Conservation (phyloP, 164 flowering plant species). For the Magnolia kwangsiensis region DNA sequence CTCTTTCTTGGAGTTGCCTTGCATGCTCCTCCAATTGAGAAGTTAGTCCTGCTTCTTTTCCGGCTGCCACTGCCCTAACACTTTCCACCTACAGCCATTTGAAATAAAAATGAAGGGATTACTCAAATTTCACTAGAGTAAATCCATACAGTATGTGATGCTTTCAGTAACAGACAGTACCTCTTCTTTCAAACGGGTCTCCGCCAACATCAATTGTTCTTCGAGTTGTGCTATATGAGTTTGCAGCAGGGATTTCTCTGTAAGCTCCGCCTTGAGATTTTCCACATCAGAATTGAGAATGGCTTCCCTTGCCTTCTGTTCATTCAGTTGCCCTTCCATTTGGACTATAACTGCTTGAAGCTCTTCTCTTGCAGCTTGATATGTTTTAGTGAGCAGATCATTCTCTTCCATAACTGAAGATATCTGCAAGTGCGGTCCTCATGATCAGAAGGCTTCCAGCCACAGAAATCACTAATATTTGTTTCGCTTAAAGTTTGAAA, state of each 20-base stretch:
- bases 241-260: constrained; percentile 49
- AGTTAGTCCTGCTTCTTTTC: constrained; percentile 37
- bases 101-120: neutral
- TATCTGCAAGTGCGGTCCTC: constrained; percentile 43
- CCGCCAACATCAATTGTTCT: constrained; percentile 37
- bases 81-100: constrained; percentile 38
- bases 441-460: neutral
- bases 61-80: constrained; percentile 32
- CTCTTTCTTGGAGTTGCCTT: constrained; percentile 32
- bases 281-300: constrained; percentile 45
- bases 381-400: constrained; percentile 46
- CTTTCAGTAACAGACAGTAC: constrained; percentile 23
- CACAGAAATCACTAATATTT: neutral
- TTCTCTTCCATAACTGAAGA: constrained; percentile 76
- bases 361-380: constrained; percentile 56
- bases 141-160: neutral
- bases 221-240: constrained; percentile 54
- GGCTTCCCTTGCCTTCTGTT: constrained; percentile 41
- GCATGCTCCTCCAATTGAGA: constrained; percentile 41
- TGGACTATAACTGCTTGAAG: constrained; percentile 48
- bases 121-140: too few relatives aligned
- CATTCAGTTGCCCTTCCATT: constrained; percentile 57
- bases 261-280: constrained; percentile 51
- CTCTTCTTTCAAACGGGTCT: constrained; percentile 58
- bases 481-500: neutral